phyloP scores from a whole-genome alignment of 2,329 filamentous ascomycete species.

The Hymenoscyphus salicellus region DNA sequence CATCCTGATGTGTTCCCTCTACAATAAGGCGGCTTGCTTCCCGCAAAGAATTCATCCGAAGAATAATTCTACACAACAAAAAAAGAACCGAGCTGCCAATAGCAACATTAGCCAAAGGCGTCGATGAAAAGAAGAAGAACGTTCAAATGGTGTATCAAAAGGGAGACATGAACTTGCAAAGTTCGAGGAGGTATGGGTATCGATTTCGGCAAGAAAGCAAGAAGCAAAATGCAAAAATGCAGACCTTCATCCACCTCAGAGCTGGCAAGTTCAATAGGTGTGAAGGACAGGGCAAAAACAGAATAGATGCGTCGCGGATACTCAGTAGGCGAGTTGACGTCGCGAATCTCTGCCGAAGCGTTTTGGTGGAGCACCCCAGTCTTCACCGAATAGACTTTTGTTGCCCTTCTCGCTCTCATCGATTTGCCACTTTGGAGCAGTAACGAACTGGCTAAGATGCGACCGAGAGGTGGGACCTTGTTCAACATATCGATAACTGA shows the following conservation, averaged over 20 bases:
- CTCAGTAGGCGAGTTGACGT: slow-evolving; percentile 2
- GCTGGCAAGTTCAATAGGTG: not conserved
- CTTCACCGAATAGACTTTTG: slow-evolving; percentile 32
- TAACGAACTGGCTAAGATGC: slow-evolving; percentile 25
- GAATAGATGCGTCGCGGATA: not conserved
- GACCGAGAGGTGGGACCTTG: slow-evolving; percentile 17
- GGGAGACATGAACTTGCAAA: no score
- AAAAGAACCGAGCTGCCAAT: not conserved
- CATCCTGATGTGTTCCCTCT: not conserved
- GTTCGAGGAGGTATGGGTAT: not conserved
- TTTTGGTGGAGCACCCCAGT: slow-evolving; percentile 26
- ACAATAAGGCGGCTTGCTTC: not conserved
- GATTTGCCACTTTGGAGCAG: slow-evolving; percentile 25
- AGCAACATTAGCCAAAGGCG: not conserved
- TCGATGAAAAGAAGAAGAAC: not conserved
- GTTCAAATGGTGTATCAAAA: not conserved
- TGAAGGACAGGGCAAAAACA: not conserved
- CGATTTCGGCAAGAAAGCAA: not conserved
- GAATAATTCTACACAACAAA: not conserved
- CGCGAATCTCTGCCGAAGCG: slow-evolving; percentile 9
- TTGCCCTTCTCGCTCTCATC: slow-evolving; percentile 30
- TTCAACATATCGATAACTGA: slow-evolving; percentile 25
- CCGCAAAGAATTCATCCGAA: not conserved
- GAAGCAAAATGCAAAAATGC: slow-evolving; percentile 2
- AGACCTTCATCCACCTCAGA: not conserved